These are phyloP conservation scores for Ilyonectria destructans DNA, from an alignment of 2,329 filamentous ascomycete species.

Conservation along the genomic window DNA sequence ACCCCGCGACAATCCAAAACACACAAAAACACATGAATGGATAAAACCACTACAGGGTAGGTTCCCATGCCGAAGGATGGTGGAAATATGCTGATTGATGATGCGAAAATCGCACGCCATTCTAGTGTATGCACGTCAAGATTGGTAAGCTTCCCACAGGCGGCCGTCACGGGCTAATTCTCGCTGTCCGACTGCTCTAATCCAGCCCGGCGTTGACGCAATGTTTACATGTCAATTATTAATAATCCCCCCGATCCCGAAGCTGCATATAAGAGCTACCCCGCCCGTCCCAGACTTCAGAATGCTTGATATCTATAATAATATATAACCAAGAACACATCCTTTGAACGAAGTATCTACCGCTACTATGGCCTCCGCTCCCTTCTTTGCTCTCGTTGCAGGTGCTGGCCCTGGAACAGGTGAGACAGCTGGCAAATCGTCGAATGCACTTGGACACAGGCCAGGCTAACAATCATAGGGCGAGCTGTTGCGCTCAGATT, in stretches of 20 bases:
- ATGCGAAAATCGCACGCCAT: slow-evolving; percentile 6
- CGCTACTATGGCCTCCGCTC: slow-evolving; percentile 40
- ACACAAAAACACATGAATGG: no score
- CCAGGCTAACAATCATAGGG: slow-evolving; percentile 51
- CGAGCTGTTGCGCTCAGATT: slow-evolving; percentile 71
- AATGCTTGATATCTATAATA: not conserved
- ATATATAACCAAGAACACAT: not conserved
- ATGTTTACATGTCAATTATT: slow-evolving; percentile 9
- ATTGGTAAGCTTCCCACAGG: slow-evolving; percentile 18
- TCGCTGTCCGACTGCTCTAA: not conserved
- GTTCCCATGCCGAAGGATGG: not conserved
- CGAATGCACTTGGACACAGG: not conserved
- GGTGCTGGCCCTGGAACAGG: slow-evolving; percentile 81
- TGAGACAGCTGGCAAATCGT: slow-evolving; percentile 37
- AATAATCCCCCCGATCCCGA: slow-evolving; percentile 2
- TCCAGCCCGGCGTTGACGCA: slow-evolving; percentile 1
- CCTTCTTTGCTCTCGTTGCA: slow-evolving; percentile 78
- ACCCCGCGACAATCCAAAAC: no score
- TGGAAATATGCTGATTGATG: not conserved
- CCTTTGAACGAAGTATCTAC: not conserved
- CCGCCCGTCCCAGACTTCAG: not conserved
- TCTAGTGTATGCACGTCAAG: not conserved
- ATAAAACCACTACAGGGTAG: not conserved
- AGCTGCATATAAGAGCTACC: slow-evolving; percentile 18
- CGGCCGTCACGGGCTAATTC: not conserved